Evolutionary conservation across 331 rosid genomes (phyloP).

Genomic region (Quercus phellos): DNA sequence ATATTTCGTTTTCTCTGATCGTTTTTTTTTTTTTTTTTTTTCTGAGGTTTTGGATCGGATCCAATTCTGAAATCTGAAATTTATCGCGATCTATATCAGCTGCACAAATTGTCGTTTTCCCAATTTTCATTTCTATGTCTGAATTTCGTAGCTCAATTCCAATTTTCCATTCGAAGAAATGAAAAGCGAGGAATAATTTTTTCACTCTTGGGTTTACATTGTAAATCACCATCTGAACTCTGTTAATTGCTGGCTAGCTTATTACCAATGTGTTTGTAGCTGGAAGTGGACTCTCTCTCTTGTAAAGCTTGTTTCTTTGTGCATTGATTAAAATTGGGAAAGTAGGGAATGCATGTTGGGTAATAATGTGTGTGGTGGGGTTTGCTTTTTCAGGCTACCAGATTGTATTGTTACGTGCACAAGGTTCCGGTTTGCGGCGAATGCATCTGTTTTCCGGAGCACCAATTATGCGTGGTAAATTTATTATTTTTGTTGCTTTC

Average conservation of each 20-base stretch:
- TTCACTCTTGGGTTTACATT: not conserved
- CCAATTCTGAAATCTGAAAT: slow-evolving; percentile 18
- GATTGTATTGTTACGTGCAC: slow-evolving; percentile 93
- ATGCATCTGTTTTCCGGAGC: slow-evolving; percentile 94
- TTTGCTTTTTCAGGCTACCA: slow-evolving; percentile 79
- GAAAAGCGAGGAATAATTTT: not conserved
- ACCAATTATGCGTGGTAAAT: slow-evolving; percentile 86
- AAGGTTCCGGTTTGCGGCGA: slow-evolving; percentile 99
- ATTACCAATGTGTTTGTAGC: no score
- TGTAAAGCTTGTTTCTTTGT: not conserved
- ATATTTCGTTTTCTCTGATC: slow-evolving; percentile 1
- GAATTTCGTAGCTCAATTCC: not conserved
- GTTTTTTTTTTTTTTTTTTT: slow-evolving; percentile 5
- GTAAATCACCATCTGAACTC: not conserved
- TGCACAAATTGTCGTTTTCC: slow-evolving; percentile 15
- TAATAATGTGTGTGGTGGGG: slow-evolving; percentile 1
- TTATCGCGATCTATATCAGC: slow-evolving; percentile 15
- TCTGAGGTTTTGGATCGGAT: slow-evolving; percentile 23
- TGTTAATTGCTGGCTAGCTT: no score
- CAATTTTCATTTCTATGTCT: not conserved
- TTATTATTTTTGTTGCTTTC: not conserved
- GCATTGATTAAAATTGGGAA: not conserved
- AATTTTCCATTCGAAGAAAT: not conserved
- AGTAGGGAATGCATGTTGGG: not conserved
- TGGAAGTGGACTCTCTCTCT: not conserved